A percentile compares a stretch with the other conserved stretches of the same genome.
These are phyloP conservation scores for Exophiala mesophila DNA, from an alignment of 2,329 filamentous ascomycete genomes.

Conservation along the genomic window DNA sequence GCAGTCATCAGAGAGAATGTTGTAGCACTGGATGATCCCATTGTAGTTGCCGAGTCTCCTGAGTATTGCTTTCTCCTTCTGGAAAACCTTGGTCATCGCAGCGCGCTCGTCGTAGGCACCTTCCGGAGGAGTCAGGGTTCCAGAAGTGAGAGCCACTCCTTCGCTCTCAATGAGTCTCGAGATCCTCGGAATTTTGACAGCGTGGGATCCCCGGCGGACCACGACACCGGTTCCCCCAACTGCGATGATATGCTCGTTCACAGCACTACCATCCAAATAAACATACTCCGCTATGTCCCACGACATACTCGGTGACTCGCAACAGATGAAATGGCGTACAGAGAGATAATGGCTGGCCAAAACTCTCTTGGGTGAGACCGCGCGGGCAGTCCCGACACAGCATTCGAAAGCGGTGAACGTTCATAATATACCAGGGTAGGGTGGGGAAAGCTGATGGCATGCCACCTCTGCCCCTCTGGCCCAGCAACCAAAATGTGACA, in stretches of 20 bases:
- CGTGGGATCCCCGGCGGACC: constrained; percentile 20
- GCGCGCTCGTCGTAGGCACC: constrained; percentile 21
- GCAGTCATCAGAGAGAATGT: constrained; percentile 6
- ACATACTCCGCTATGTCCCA: neutral
- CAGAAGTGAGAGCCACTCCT: constrained; percentile 13
- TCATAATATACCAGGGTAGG: too few species aligned
- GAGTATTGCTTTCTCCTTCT: constrained; percentile 21
- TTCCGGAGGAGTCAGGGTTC: constrained; percentile 15
- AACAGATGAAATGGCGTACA: too few species aligned
- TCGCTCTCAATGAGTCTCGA: constrained; percentile 18
- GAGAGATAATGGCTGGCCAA: too few species aligned
- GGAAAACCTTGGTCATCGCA: constrained; percentile 14
- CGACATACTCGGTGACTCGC: too few species aligned
- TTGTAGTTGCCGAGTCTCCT: constrained; percentile 12
- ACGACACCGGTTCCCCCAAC: constrained; percentile 22
- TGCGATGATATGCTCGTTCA: constrained; percentile 20
- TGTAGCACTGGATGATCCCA: constrained; percentile 16
- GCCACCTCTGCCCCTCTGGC: too few species aligned
- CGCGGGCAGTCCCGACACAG: too few species aligned
- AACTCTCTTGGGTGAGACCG: too few species aligned
- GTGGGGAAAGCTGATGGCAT: too few species aligned
- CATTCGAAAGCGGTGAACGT: too few species aligned
- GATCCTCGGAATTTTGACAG: constrained; percentile 23
- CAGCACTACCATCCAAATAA: constrained; percentile 18
- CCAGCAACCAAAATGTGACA: too few species aligned